Evolutionary conservation across 768 basidiomycete species (phyloP).

Genomic region (Boletus eberwhitei): DNA sequence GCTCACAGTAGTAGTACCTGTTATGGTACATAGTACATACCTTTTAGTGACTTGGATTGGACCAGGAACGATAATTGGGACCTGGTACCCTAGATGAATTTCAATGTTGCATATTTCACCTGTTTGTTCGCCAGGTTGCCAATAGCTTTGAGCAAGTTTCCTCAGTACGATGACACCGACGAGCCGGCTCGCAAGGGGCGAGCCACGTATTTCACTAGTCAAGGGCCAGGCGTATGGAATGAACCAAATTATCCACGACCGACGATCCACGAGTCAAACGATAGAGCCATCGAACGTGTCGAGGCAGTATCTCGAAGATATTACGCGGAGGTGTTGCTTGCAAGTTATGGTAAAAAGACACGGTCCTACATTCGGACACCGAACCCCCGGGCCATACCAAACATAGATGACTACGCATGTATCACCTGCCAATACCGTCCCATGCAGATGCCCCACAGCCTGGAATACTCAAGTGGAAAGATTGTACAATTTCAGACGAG

Average conservation of each 20-base stretch:
- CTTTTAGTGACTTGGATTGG: not conserved
- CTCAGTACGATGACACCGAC: not conserved
- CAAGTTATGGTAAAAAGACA: not conserved
- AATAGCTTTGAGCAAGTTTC: not conserved
- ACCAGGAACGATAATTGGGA: not conserved
- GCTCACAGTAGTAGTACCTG: not conserved
- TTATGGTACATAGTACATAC: not conserved
- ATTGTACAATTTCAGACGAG: slow-evolving; percentile 7
- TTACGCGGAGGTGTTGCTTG: not conserved
- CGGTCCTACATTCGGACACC: not conserved
- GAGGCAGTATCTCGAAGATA: not conserved
- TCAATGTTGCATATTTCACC: not conserved
- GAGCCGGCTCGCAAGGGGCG: not conserved
- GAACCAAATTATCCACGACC: not conserved
- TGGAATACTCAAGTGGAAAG: slow-evolving; percentile 9
- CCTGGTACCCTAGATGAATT: not conserved
- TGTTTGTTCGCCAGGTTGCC: not conserved
- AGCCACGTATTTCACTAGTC: not conserved
- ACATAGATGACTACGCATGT: slow-evolving; percentile 27
- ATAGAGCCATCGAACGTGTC: not conserved
- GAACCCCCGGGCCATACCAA: not conserved
- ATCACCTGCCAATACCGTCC: slow-evolving; percentile 13
- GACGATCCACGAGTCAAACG: no score
- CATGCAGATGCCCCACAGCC: slow-evolving; percentile 14
- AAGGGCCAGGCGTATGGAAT: no score